Conservation (phyloP, 176 grass and related monocot species). For the Zea luxurians region DNA sequence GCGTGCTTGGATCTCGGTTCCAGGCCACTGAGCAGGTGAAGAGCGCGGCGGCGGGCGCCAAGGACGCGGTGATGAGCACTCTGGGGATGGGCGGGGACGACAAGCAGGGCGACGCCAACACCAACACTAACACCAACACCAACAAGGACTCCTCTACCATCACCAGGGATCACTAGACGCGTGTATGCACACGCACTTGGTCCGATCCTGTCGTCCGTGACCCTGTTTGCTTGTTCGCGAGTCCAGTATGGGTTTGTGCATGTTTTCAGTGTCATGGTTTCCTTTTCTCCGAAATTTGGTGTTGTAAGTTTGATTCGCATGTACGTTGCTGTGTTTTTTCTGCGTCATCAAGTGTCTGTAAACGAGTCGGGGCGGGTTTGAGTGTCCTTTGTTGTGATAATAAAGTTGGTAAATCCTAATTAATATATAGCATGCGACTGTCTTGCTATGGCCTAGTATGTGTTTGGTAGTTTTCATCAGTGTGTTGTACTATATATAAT, state of each 20-base stretch:
- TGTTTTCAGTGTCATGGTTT: background rate
- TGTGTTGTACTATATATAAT: background rate
- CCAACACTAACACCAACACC: background rate
- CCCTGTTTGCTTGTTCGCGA: background rate
- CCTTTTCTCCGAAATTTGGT: background rate
- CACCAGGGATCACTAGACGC: slow-evolving; percentile 36
- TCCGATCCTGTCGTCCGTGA: background rate
- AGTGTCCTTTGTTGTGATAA: background rate
- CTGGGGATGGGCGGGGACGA: slow-evolving; percentile 55
- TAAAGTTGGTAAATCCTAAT: slow-evolving; percentile 16
- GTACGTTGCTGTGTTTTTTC: background rate
- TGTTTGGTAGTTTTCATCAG: background rate
- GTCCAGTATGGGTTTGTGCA: background rate
- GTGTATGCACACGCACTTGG: too few species aligned
- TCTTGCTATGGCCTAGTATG: background rate
- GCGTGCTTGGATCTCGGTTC: background rate
- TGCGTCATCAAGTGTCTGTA: background rate
- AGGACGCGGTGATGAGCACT: slow-evolving; percentile 63
- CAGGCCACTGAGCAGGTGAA: slow-evolving; percentile 59
- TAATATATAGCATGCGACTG: background rate
- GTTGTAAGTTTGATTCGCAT: background rate
- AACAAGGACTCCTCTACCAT: slow-evolving; percentile 34
- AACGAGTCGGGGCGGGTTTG: background rate
- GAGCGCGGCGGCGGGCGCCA: slow-evolving; percentile 56
- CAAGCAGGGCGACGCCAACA: background rate